Evolutionary conservation across 1,284 basidiomycete genomes (phyloP), one percentile per base, ranked within the genome.

Genomic region (Agroathelia rolfsii): DNA sequence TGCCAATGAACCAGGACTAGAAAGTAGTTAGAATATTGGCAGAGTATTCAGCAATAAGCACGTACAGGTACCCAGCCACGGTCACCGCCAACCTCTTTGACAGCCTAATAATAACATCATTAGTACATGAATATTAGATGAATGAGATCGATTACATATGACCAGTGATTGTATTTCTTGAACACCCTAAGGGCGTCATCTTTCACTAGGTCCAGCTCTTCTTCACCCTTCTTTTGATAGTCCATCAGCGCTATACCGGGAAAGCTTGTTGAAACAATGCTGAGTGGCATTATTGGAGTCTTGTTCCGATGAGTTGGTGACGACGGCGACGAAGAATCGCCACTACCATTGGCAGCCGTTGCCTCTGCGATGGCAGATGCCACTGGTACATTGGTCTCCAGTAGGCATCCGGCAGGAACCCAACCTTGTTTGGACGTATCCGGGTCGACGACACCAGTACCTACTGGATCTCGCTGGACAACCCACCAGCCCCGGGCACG

Each of bases 401-500:
- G 72, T 8, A 99, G 64, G 56, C 95, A 99, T 1, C 95, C 82
- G 16, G 89, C 83, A 36, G 88, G 84, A 6, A 92, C 83, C 86
- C 87, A 87, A 31, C 86, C 86, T 51, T 87, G 79, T 53, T 83
- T 77, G 31, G 65, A 58, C 19, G 74, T 67, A 44, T 88, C 84
- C 14, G 76, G 69, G 37, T 84, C 77, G 26, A 90, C 73, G 31
- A 79, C 61, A 9, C 92, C 92, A 4, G 77, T 72, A 2, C 90
- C 92, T 28, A 76, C 76, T 14, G 84, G 81, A 54, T 98, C 95
- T 20, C 87, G 76, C 52, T 97, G 92, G 3, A 98, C 94, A 21
- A 96, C 86, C 90, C 94, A 99, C 95, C 95, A 98, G 0, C 95
- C 95, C 41, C 93, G 82, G 10, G 90, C 83, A 41, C 94, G 81